These are phyloP conservation scores for Iberis amara DNA, from an alignment of 441 rosid genomes.

Conservation along the genomic window DNA sequence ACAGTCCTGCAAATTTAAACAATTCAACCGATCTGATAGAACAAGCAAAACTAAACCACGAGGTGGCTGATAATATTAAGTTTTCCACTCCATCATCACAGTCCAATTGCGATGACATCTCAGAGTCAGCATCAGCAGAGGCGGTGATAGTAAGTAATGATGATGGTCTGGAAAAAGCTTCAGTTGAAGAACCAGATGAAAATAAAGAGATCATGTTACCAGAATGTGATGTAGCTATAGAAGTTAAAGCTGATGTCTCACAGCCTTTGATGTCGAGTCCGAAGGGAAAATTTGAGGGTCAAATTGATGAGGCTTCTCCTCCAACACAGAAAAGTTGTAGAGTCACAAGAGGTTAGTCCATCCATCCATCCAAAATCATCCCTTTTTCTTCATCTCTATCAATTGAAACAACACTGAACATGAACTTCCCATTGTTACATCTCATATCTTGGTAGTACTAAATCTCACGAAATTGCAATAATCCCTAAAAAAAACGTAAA, in stretches of 20 bases:
- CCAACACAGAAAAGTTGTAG: constrained; percentile 36
- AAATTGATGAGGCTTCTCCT: constrained; percentile 39
- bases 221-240: constrained; percentile 33
- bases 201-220: constrained; percentile 28
- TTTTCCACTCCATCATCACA: constrained; percentile 40
- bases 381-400: constrained; percentile 1
- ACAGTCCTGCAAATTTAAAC: constrained; percentile 36
- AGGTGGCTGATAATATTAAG: constrained; percentile 22
- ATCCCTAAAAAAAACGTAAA: constrained; percentile 2
- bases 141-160: constrained; percentile 31
- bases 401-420: neutral
- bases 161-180: constrained; percentile 23
- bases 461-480: neutral
- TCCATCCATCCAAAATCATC: neutral
- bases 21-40: constrained; percentile 36
- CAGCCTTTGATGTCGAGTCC: constrained; percentile 33
- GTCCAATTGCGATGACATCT: constrained; percentile 33
- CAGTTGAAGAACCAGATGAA: constrained; percentile 33
- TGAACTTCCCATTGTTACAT: neutral
- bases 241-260: constrained; percentile 30
- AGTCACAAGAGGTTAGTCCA: constrained; percentile 55
- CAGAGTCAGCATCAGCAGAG: constrained; percentile 20
- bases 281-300: constrained; percentile 44
- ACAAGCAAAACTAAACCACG: constrained; percentile 29
- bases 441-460: neutral